Evolutionary conservation across 1,284 basidiomycete genomes (phyloP).

Genomic region (Boletellus deceptivus): DNA sequence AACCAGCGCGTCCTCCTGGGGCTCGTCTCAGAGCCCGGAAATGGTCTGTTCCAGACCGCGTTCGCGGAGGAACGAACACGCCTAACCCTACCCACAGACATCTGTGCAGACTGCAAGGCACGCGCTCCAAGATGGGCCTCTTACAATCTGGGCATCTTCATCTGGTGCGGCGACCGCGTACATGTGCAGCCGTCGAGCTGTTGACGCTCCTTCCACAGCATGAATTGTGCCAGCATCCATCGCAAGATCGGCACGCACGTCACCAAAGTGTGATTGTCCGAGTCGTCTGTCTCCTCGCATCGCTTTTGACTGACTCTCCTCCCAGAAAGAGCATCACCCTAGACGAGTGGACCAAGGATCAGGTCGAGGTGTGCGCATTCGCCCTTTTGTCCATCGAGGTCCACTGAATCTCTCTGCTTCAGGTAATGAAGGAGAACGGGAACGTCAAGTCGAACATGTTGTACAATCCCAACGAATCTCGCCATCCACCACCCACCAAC

Average conservation of each 20-base stretch:
- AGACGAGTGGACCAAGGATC: conserved; percentile 83
- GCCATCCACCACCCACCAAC: conserved; percentile 77
- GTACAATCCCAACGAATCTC: conserved; percentile 75
- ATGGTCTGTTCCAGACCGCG: conserved; percentile 48
- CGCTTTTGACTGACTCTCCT: not conserved
- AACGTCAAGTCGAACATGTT: conserved; percentile 73
- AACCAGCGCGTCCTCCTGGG: conserved; percentile 69
- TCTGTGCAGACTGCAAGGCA: conserved; percentile 83
- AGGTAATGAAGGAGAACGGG: conserved; percentile 71
- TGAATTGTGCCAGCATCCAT: conserved; percentile 83
- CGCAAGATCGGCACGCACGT: conserved; percentile 87
- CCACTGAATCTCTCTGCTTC: too few species aligned
- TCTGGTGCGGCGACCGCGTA: conserved; percentile 52
- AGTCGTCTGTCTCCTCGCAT: too few species aligned
- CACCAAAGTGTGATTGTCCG: conserved; percentile 67
- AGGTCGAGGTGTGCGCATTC: conserved; percentile 63
- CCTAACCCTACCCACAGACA: conserved; percentile 42
- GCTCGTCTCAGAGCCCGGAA: conserved; percentile 67
- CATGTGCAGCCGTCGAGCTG: too few species aligned
- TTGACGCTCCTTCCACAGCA: conserved; percentile 38
- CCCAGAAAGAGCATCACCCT: conserved; percentile 78
- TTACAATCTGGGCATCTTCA: conserved; percentile 76
- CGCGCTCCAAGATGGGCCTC: conserved; percentile 81
- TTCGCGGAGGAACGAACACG: too few species aligned
- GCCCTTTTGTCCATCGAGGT: not conserved